Conservation (phyloP, 83 land plant genomes). For the Thuja plicata region DNA sequence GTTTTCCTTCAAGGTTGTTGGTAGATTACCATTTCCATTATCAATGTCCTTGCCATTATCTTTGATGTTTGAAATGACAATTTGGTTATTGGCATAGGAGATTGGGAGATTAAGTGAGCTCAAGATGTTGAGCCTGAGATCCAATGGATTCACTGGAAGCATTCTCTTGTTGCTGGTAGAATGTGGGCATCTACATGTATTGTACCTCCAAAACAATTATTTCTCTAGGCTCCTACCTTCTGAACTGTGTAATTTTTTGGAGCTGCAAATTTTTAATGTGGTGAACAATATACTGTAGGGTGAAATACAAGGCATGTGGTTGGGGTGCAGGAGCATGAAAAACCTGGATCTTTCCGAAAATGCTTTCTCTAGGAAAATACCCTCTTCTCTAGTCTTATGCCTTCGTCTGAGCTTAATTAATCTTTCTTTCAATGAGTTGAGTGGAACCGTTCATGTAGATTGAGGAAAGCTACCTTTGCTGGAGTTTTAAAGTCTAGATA, state of each 20-base stretch:
- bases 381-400: constrained; percentile 17
- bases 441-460: constrained; percentile 40
- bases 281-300: constrained; percentile 53
- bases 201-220: constrained; percentile 58
- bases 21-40: background rate
- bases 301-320: constrained; percentile 11
- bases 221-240: constrained; percentile 57
- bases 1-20: constrained; percentile 45
- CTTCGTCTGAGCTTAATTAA: constrained; percentile 34
- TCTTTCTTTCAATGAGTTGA: constrained; percentile 47
- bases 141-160: constrained; percentile 74
- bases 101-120: constrained; percentile 43
- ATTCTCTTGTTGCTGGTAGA: constrained; percentile 42
- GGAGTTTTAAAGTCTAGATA: constrained; percentile 41
- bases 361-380: constrained; percentile 43
- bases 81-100: constrained; percentile 28
- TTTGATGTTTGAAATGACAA: background rate
- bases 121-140: constrained; percentile 65
- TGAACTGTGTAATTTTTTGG: constrained; percentile 28
- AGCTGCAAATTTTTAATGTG: constrained; percentile 41
- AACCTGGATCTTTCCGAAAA: constrained; percentile 65
- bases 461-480: constrained; percentile 29
- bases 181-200: constrained; percentile 42
- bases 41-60: background rate
- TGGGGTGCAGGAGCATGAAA: constrained; percentile 14